Percentiles rank a stretch among this genome's conserved stretches.
These are phyloP conservation scores for Schizonepeta tenuifolia DNA, from an alignment of 257 asterid genomes.

Conservation along the genomic window DNA sequence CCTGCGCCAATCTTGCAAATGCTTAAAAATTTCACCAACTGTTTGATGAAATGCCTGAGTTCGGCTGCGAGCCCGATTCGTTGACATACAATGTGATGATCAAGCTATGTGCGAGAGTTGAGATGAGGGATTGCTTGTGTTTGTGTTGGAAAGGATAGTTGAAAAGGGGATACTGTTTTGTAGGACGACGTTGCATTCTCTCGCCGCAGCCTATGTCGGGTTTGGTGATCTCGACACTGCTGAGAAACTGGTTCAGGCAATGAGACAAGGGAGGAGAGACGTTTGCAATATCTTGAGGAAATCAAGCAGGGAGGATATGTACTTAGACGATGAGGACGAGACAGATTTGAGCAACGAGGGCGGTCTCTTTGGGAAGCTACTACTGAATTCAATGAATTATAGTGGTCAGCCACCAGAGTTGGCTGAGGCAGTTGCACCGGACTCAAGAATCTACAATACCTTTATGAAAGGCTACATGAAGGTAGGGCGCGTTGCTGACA, in stretches of 20 bases:
- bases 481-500: slow-evolving; percentile 74
- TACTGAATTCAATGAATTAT: slow-evolving; percentile 58
- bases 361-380: slow-evolving; percentile 53
- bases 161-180: slow-evolving; percentile 59
- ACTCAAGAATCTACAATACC: slow-evolving; percentile 88
- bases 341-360: slow-evolving; percentile 11
- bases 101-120: slow-evolving; percentile 77
- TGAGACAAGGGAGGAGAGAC: slow-evolving; percentile 86
- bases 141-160: slow-evolving; percentile 77
- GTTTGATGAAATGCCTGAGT: no score
- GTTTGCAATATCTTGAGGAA: slow-evolving; percentile 77
- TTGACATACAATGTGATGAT: slow-evolving; percentile 87
- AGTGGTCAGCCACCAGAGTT: slow-evolving; percentile 58
- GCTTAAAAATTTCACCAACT: slow-evolving; percentile 53
- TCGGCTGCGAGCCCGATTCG: slow-evolving; percentile 74
- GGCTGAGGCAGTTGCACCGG: slow-evolving; percentile 56
- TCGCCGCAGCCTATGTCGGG: slow-evolving; percentile 95
- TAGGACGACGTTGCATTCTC: slow-evolving; percentile 83
- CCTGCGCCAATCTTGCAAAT: slow-evolving; percentile 85
- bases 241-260: slow-evolving; percentile 72
- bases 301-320: slow-evolving; percentile 28
- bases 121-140: slow-evolving; percentile 83
- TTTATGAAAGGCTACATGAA: slow-evolving; percentile 96
- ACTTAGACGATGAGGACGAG: slow-evolving; percentile 36
- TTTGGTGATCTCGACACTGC: slow-evolving; percentile 84